phyloP scores from a whole-genome alignment of 2,329 filamentous ascomycete genomes.

The Cladosporium sp. region DNA sequence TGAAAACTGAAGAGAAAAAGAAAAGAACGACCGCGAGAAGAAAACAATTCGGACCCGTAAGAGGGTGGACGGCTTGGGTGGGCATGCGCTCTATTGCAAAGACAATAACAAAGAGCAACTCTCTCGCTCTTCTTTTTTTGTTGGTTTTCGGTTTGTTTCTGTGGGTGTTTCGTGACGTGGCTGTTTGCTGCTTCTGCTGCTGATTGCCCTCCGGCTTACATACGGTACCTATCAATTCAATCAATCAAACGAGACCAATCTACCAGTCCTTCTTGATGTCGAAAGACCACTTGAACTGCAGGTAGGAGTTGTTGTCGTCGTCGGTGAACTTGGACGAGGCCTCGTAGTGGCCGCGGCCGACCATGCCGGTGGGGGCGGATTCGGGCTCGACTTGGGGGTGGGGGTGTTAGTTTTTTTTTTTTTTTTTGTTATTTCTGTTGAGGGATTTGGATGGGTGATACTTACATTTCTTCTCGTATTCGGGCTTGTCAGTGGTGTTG shows the following conservation, averaged over 20 bases:
- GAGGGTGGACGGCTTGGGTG: too few relatives aligned
- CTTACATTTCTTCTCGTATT: conserved; percentile 91
- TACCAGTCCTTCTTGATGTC: conserved; percentile 97
- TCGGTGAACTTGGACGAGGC: conserved; percentile 88
- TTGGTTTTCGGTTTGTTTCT: too few relatives aligned
- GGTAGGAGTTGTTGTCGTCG: conserved; percentile 85
- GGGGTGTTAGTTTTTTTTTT: not conserved
- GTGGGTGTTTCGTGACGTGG: too few relatives aligned
- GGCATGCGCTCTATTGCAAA: too few relatives aligned
- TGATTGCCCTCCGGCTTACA: too few relatives aligned
- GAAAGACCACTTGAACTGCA: conserved; percentile 93
- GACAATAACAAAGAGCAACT: too few relatives aligned
- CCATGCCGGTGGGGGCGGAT: conserved; percentile 85
- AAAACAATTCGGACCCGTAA: too few relatives aligned
- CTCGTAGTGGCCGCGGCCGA: conserved; percentile 85
- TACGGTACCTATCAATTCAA: too few relatives aligned
- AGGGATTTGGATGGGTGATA: conserved; percentile 16
- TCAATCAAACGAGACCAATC: too few relatives aligned
- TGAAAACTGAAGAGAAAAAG: not conserved
- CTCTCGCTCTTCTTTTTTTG: too few relatives aligned
- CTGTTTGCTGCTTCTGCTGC: too few relatives aligned
- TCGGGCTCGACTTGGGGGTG: conserved; percentile 69
- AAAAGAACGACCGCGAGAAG: too few relatives aligned
- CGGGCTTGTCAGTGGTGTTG: conserved; percentile 78
- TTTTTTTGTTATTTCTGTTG: not conserved